Conservation (phyloP, 2,329 filamentous ascomycete genomes). For the Fusarium succisae region DNA sequence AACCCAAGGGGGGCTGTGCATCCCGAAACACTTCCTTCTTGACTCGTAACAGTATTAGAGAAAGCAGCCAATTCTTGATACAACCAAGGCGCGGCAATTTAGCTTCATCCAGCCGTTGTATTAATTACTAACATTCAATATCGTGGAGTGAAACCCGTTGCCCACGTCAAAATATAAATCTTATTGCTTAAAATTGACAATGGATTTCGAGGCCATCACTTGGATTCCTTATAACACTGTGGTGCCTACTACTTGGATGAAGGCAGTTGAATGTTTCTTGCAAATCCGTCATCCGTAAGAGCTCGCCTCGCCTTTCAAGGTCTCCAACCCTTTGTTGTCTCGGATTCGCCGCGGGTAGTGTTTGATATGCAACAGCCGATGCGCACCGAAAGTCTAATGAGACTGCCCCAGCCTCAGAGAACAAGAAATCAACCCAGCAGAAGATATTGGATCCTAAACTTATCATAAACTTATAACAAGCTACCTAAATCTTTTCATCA, state of each 20-base stretch:
- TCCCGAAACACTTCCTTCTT: slow-evolving; percentile 9
- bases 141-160: not conserved
- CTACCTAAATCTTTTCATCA: not conserved
- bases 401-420: not conserved
- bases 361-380: slow-evolving; percentile 26
- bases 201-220: not conserved
- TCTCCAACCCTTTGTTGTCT: slow-evolving; percentile 21
- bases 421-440: not conserved
- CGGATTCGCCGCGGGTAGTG: slow-evolving; percentile 26
- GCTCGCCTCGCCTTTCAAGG: slow-evolving; percentile 4
- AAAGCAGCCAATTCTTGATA: not conserved
- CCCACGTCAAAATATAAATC: not conserved
- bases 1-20: slow-evolving; percentile 28
- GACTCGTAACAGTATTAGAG: not conserved
- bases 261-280: slow-evolving; percentile 3
- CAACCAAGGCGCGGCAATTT: not conserved
- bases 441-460: not conserved
- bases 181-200: not conserved
- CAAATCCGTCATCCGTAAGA: not conserved
- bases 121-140: not conserved
- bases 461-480: not conserved
- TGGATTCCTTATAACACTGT: not conserved
- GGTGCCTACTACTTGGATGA: not conserved
- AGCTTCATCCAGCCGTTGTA: not conserved
- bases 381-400: slow-evolving; percentile 14